A percentile compares a stretch with the other conserved stretches of the same genome.
phyloP scores from a whole-genome alignment of 805 yeast species.

The Yamadazyma nakazawae region DNA sequence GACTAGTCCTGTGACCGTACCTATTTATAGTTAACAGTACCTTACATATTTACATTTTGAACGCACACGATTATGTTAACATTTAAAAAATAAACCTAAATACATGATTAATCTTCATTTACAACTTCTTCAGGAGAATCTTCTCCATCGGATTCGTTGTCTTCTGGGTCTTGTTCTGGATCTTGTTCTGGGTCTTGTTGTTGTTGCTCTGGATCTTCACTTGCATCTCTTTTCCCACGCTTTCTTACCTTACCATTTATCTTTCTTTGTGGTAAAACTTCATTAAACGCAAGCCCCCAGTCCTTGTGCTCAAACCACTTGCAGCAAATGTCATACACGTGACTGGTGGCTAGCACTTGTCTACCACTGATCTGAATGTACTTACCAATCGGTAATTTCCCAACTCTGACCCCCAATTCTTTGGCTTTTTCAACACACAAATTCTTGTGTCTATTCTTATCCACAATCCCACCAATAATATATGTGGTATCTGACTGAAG shows the following conservation, averaged over 20 bases:
- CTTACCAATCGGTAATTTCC: constrained; percentile 82
- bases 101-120: too few species aligned
- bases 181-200: not conserved
- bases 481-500: constrained; percentile 72
- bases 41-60: not conserved
- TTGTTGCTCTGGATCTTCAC: not conserved
- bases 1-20: not conserved
- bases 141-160: constrained; percentile 1
- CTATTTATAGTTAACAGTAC: not conserved
- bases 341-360: constrained; percentile 87
- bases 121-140: not conserved
- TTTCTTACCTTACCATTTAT: constrained; percentile 24
- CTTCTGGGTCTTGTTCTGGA: not conserved
- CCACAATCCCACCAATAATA: constrained; percentile 94
- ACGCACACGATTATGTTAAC: not conserved
- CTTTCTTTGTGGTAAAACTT: constrained; percentile 83
- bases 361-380: constrained; percentile 81
- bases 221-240: not conserved
- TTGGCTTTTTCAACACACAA: constrained; percentile 82
- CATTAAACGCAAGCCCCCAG: constrained; percentile 85
- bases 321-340: constrained; percentile 84
- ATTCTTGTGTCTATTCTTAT: constrained; percentile 82
- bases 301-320: constrained; percentile 74
- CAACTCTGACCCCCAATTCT: constrained; percentile 64
- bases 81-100: too few species aligned